These are phyloP conservation scores for Trametes sanguinea DNA, from an alignment of 768 basidiomycete species.

Conservation along the genomic window DNA sequence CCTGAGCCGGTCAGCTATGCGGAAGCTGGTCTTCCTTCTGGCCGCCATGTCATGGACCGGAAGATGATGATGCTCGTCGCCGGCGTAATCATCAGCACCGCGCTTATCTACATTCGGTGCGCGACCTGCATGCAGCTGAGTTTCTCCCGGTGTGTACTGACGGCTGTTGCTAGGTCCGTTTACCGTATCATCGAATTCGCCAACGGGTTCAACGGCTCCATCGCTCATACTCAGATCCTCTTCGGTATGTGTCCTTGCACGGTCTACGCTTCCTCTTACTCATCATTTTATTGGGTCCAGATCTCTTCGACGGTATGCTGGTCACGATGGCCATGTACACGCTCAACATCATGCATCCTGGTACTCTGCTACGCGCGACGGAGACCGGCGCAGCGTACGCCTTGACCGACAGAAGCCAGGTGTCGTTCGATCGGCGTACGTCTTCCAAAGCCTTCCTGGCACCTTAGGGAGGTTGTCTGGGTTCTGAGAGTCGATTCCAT, in stretches of 20 bases:
- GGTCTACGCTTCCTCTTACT: background rate
- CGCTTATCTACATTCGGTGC: constrained; percentile 34
- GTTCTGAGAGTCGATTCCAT: too few relatives aligned
- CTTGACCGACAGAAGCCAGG: background rate
- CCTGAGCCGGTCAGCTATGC: background rate
- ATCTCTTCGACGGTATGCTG: constrained; percentile 53
- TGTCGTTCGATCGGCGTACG: constrained; percentile 5
- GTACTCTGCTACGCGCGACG: constrained; percentile 29
- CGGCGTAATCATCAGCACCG: constrained; percentile 29
- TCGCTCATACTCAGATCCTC: constrained; percentile 48
- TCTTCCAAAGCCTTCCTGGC: constrained; percentile 5
- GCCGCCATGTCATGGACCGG: constrained; percentile 18
- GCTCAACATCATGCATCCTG: constrained; percentile 49
- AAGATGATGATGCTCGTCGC: constrained; percentile 31
- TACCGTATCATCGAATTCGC: constrained; percentile 53
- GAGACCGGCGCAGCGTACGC: background rate
- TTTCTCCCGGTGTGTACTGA: background rate
- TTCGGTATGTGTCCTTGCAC: constrained; percentile 38
- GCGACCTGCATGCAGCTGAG: background rate
- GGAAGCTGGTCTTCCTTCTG: background rate
- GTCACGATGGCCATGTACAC: constrained; percentile 46
- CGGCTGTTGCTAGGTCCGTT: constrained; percentile 37
- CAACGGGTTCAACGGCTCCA: constrained; percentile 51
- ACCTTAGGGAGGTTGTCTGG: background rate
- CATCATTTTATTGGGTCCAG: constrained; percentile 27